Base-by-base conservation (phyloP, 495 filamentous ascomycete genomes). In the Pyrenula massariospora region DNA sequence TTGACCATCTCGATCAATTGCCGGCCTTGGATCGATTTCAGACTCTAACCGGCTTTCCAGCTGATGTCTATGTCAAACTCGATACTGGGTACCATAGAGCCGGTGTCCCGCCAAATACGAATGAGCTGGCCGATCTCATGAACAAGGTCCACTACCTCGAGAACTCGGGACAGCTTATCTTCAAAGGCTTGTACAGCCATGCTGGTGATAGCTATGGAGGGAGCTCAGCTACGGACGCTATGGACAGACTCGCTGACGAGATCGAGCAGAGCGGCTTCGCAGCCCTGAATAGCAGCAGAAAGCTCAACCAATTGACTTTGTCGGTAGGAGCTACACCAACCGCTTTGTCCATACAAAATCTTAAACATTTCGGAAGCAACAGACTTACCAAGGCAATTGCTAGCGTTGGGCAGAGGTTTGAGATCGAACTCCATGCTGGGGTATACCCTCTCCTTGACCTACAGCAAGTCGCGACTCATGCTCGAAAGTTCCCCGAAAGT, bases 291-390 rank as follows among this genome's bases (percentile, higher is more conserved):
- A 15, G 31, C 31, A 5, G 5, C 31, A 66, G 73, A 56, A 66
- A 72, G 2, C 83, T 81, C 2, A 68, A 79, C 11, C 56, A 58
- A 5, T 57, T 66, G 24, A 60, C 63, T 48, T 31, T 72, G 20
- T 87, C 84, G 2, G 82, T 92, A 1, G 90, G 89, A 1, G 89
- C 90, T 0, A 91, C 89, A 36, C 90, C 89, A 1, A 93, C 89
- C 8, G 82, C 84, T 10, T 82, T 82, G 0, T 77, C 81, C 12
- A 66, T 73, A 10, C 68, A 79, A 60, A 73, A 79, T 58, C 59
- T 80, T 10, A 65, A 66, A 25, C 58, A 62, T 15, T 57, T 60
- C 11, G 58, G 60, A 3, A 19, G n/a, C 10, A 19, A 52, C 22
- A 42, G 31, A 15, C 31, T 42, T 42, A 42, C 31, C 15, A 24